These are phyloP conservation scores for Dimocarpus longan DNA, from an alignment of 345 rosid species.

Conservation along the genomic window DNA sequence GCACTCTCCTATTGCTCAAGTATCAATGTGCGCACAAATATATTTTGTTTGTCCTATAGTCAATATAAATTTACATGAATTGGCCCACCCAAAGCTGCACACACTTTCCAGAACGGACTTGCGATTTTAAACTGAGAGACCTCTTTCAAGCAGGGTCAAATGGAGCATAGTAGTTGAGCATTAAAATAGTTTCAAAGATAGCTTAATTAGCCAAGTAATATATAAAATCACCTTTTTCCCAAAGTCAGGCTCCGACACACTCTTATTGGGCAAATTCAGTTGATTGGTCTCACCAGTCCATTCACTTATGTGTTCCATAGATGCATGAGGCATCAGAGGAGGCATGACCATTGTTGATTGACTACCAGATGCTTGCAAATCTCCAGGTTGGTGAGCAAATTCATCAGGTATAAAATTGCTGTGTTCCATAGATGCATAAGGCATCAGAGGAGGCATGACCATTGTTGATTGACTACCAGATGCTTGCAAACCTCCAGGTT, in stretches of 20 bases:
- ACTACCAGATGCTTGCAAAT: constrained; percentile 42
- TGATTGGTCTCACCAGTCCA: constrained; percentile 46
- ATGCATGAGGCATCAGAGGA: constrained; percentile 54
- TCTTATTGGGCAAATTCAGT: constrained; percentile 48
- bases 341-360: constrained; percentile 58
- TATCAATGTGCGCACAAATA: background rate
- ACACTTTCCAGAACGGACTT: background rate
- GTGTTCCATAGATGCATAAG: constrained; percentile 43
- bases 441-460: constrained; percentile 51
- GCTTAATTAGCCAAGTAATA: background rate
- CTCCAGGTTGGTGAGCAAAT: constrained; percentile 40
- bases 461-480: constrained; percentile 54
- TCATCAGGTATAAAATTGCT: constrained; percentile 38
- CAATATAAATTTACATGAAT: background rate
- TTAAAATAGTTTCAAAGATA: background rate
- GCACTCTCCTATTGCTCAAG: background rate
- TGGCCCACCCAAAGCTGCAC: background rate
- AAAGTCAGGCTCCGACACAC: constrained; percentile 73
- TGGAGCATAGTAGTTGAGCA: background rate
- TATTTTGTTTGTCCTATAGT: background rate
- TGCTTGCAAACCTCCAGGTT: constrained; percentile 37
- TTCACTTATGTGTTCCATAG: constrained; percentile 58
- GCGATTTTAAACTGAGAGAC: background rate
- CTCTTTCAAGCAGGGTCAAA: background rate
- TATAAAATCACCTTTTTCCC: constrained; percentile 54